These are phyloP conservation scores for Tephrocybe sp. DNA, from an alignment of 768 basidiomycete genomes.

Conservation along the genomic window DNA sequence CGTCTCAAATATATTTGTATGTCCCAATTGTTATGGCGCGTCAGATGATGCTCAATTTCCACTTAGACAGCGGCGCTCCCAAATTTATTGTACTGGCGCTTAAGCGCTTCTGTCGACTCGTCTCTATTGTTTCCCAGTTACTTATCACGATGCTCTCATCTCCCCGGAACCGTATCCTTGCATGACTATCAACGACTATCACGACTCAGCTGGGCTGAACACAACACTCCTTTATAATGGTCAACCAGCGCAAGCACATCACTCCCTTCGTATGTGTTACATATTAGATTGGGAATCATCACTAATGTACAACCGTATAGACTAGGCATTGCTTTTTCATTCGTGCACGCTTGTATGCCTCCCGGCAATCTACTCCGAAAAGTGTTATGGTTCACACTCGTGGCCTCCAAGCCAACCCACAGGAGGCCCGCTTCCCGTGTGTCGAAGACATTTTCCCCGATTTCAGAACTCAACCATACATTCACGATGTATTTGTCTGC, in stretches of 20 bases:
- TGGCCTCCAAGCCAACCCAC: neutral
- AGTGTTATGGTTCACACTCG: neutral
- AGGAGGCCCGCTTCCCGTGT: neutral
- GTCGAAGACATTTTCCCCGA: neutral
- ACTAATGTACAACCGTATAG: neutral
- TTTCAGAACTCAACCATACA: neutral
- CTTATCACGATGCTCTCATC: too few species aligned
- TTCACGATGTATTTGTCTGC: conserved; percentile 1
- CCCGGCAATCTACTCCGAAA: neutral
- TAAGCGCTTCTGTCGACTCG: too few species aligned
- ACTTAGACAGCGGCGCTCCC: too few species aligned
- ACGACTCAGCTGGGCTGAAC: too few species aligned
- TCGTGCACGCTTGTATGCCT: neutral
- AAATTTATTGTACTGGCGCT: too few species aligned
- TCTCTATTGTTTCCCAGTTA: too few species aligned
- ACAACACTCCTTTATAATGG: neutral
- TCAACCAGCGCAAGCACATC: neutral
- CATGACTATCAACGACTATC: too few species aligned
- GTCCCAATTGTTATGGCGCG: too few species aligned
- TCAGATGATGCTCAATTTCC: too few species aligned
- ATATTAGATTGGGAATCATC: neutral
- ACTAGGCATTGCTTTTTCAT: neutral
- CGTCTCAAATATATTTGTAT: too few species aligned
- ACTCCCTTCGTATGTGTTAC: neutral
- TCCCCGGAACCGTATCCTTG: too few species aligned